Evolutionary conservation across 768 basidiomycete species (phyloP), one percentile per base, ranked within the genome.

Genomic region (Calocybe cyanea): DNA sequence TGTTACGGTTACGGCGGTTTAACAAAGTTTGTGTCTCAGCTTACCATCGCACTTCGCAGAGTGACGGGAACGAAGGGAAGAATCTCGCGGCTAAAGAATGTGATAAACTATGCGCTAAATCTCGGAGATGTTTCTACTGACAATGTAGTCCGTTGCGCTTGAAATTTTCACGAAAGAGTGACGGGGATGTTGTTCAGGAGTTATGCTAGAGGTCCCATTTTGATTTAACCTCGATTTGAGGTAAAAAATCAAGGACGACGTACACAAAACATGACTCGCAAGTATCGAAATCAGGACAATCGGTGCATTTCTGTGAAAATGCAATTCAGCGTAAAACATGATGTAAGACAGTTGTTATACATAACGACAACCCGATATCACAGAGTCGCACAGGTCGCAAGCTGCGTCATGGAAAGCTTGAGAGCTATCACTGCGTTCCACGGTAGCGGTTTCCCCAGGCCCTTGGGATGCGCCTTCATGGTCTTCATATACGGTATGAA

Each of bases 271-370:
- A 93, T 13, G 71, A 63, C 13, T 63, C 57, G 57, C 91, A 93
- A 7, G 81, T 76, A 54, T 93, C 90, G 53, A 81, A 93, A 57
- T 93, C 88, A n/a, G 89, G 88, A 63, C 89, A 92, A 46, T 68
- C 60, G 7, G 82, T 47, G 56, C 88, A 91, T 83, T 90, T 91
- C 86, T 89, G 38, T 3, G 14, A 24, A 25, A 2, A 20, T 10
- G 21, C 19, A 30, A n/a, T 8, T 42, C 43, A 31, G 23, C 4
- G 17, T 25, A 38, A 18, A 41, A 20, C 38, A 21, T 41, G 24
- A 7, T 39, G 42, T 14, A 53, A 9, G 41, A 31, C 34, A 42
- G 43, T 46, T 1, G 33, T 11, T 11, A 37, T 57, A 91, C 87
- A 68, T 79, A 92, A 36, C 92, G 80, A 36, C 72, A 68, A 2